Conservation (phyloP, 2,329 filamentous ascomycete genomes). For the Trichoderma breve region DNA sequence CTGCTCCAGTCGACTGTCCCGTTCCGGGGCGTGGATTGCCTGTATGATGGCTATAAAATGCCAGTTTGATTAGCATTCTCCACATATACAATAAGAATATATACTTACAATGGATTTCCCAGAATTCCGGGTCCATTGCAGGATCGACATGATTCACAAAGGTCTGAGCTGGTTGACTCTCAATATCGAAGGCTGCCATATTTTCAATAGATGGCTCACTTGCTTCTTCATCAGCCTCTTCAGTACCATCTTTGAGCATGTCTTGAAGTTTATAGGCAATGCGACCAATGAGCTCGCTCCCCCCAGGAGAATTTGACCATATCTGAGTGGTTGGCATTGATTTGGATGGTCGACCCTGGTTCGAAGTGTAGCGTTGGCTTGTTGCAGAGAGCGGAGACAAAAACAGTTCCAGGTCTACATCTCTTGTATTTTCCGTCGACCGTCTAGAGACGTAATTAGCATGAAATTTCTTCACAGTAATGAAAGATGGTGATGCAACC, state of each 20-base stretch:
- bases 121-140: neutral
- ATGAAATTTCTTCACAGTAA: no score
- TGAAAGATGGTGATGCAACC: neutral
- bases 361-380: neutral
- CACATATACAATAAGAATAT: rapidly evolving
- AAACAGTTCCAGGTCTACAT: neutral
- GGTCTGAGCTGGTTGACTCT: rapidly evolving
- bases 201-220: neutral
- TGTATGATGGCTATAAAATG: neutral
- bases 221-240: neutral
- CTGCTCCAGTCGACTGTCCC: neutral
- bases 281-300: neutral
- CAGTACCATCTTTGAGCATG: neutral
- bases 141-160: neutral
- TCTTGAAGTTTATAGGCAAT: neutral
- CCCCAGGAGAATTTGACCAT: conserved; percentile 10
- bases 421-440: neutral
- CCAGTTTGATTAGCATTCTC: neutral
- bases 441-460: neutral
- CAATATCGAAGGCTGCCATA: neutral
- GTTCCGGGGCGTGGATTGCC: neutral
- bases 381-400: conserved; percentile 2
- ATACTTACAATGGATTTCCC: neutral
- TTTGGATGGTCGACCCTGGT: neutral
- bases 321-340: conserved; percentile 3